Evolutionary conservation across 1,284 basidiomycete genomes (phyloP).

Genomic region (Anthracocystis walkeri): DNA sequence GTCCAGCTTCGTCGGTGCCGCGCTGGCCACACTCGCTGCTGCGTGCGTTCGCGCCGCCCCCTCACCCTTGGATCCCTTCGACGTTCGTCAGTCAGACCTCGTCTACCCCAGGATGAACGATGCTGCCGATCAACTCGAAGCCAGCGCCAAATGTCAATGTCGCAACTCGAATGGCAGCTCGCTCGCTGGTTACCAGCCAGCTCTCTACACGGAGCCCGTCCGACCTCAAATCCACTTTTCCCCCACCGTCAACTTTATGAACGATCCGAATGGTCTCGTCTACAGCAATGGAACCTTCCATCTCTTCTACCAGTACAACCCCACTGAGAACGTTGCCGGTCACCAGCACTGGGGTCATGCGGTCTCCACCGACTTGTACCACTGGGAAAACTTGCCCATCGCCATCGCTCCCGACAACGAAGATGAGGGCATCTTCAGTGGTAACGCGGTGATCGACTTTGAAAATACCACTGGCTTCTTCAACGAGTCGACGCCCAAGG

Average conservation of each 20-base stretch:
- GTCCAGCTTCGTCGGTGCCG: slow-evolving; percentile 18
- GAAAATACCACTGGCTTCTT: slow-evolving; percentile 72
- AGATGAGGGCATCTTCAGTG: slow-evolving; percentile 68
- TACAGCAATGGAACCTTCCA: slow-evolving; percentile 70
- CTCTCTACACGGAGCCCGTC: slow-evolving; percentile 46
- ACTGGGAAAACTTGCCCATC: slow-evolving; percentile 71
- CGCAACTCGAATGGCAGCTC: slow-evolving; percentile 43
- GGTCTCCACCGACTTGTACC: slow-evolving; percentile 70
- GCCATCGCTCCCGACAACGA: slow-evolving; percentile 65
- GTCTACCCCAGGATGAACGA: slow-evolving; percentile 29
- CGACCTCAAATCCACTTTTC: slow-evolving; percentile 62
- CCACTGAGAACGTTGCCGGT: slow-evolving; percentile 69
- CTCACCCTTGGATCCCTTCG: slow-evolving; percentile 33
- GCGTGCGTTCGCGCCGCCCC: slow-evolving; percentile 29
- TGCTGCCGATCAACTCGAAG: slow-evolving; percentile 3
- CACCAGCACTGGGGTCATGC: slow-evolving; percentile 73
- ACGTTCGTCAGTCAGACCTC: slow-evolving; percentile 9
- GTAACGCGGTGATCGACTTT: slow-evolving; percentile 70
- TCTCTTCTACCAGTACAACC: slow-evolving; percentile 72
- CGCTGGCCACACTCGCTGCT: slow-evolving; percentile 25
- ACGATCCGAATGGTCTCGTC: slow-evolving; percentile 71
- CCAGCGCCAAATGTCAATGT: slow-evolving; percentile 24
- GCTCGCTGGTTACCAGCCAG: slow-evolving; percentile 23
- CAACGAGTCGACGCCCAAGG: slow-evolving; percentile 65
- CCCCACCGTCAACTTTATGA: slow-evolving; percentile 70